Percentiles rank a stretch among this genome's conserved stretches.
phyloP scores from a whole-genome alignment of 1,139 yeast species.

The Yamadazyma conglobata region DNA sequence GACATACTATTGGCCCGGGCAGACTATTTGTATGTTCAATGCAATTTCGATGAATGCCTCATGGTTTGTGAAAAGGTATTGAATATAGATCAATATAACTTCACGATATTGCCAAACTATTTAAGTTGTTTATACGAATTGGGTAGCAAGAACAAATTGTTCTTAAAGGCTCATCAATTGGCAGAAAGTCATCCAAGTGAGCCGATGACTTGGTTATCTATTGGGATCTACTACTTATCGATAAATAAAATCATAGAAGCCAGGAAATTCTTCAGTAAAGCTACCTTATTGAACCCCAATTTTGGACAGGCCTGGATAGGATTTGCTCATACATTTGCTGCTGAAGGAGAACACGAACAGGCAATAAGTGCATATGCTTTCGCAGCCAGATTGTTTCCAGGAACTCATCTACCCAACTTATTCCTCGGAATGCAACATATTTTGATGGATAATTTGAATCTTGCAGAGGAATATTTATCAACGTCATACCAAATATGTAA shows the following conservation, averaged over 20 bases:
- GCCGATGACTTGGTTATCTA: constrained; percentile 88
- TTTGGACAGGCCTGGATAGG: constrained; percentile 98
- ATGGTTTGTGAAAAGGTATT: constrained; percentile 67
- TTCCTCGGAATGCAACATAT: constrained; percentile 96
- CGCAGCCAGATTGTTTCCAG: constrained; percentile 91
- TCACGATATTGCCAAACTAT: constrained; percentile 74
- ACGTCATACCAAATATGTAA: constrained; percentile 78
- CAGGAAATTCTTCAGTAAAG: constrained; percentile 81
- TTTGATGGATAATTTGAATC: constrained; percentile 74
- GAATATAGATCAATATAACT: constrained; percentile 64
- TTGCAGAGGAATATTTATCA: constrained; percentile 82
- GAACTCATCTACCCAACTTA: constrained; percentile 86
- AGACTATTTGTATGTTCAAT: constrained; percentile 69
- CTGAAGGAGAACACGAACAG: constrained; percentile 98
- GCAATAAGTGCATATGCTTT: constrained; percentile 97
- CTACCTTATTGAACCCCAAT: constrained; percentile 83
- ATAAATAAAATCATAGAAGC: constrained; percentile 78
- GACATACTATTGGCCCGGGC: constrained; percentile 72
- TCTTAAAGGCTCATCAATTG: constrained; percentile 76
- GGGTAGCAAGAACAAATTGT: constrained; percentile 78
- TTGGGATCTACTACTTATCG: constrained; percentile 84
- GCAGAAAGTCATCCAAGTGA: constrained; percentile 83
- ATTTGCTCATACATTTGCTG: constrained; percentile 96
- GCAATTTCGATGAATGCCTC: constrained; percentile 76
- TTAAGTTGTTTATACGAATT: constrained; percentile 83